Percentiles rank a stretch among this genome's conserved stretches.
Evolutionary conservation across 441 rosid genomes (phyloP).

Genomic region (Pelargonium myrrhifolium): DNA sequence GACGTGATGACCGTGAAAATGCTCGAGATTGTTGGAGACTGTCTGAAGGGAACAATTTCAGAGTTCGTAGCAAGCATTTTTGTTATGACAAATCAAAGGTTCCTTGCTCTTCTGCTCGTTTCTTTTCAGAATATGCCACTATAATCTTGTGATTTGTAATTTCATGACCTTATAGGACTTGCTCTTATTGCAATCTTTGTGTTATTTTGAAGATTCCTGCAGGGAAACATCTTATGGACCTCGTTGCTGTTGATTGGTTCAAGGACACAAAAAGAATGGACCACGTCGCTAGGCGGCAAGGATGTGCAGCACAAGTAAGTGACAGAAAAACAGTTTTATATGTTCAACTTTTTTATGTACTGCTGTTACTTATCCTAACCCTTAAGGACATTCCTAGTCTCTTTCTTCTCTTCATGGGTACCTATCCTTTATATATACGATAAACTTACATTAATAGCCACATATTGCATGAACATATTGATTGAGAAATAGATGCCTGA

Average conservation of each 20-base stretch:
- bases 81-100: conserved; percentile 91
- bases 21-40: conserved; percentile 88
- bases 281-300: conserved; percentile 88
- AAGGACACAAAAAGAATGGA: conserved; percentile 95
- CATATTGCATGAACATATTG: background rate
- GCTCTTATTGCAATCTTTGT: conserved; percentile 19
- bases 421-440: background rate
- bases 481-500: background rate
- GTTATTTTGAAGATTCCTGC: conserved; percentile 63
- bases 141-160: conserved; percentile 3
- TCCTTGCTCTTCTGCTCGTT: conserved; percentile 15
- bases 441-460: background rate
- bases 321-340: conserved; percentile 1
- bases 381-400: background rate
- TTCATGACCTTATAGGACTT: conserved; percentile 15
- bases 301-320: conserved; percentile 94
- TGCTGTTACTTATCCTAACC: background rate
- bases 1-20: conserved; percentile 76
- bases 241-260: conserved; percentile 99
- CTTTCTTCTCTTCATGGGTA: background rate
- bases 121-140: conserved; percentile 3
- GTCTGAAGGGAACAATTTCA: conserved; percentile 84
- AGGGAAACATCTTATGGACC: conserved; percentile 96
- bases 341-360: background rate
- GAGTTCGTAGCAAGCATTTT: conserved; percentile 91